phyloP scores from a whole-genome alignment of 495 filamentous ascomycete species.

The Neurospora sp. region DNA sequence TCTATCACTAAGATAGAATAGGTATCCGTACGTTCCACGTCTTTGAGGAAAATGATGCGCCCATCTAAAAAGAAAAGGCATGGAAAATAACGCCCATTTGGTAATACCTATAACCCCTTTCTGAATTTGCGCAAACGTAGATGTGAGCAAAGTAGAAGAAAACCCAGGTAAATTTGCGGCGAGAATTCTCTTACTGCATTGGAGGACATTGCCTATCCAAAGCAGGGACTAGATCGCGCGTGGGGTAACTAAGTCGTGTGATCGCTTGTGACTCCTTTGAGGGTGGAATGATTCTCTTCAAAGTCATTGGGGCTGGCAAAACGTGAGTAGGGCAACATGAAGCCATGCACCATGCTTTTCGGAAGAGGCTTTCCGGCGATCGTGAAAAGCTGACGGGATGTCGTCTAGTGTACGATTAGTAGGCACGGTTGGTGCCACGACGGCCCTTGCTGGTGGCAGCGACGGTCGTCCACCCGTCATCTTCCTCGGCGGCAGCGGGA shows the following conservation, averaged over 20 bases:
- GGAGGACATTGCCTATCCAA: background rate
- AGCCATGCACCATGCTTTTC: background rate
- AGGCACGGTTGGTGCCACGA: constrained; percentile 26
- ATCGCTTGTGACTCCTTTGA: background rate
- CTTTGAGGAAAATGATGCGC: background rate
- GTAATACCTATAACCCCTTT: background rate
- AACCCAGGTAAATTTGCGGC: background rate
- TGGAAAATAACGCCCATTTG: background rate
- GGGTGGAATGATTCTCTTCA: background rate
- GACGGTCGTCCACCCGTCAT: constrained; percentile 71
- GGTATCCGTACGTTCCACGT: background rate
- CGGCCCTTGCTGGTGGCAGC: constrained; percentile 37
- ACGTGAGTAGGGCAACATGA: background rate
- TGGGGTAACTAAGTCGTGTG: background rate
- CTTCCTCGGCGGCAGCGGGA: constrained; percentile 38
- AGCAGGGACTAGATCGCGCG: background rate
- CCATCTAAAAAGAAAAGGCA: background rate
- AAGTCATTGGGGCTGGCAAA: background rate
- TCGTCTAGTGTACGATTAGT: constrained; percentile 13
- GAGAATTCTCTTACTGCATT: background rate
- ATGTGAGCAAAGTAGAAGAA: background rate
- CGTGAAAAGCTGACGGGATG: background rate
- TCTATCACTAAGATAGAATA: background rate
- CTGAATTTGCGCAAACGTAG: background rate
- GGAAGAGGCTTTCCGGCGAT: background rate